Conservation (phyloP, 805 yeast species). For the Zygoascus tannicola region DNA sequence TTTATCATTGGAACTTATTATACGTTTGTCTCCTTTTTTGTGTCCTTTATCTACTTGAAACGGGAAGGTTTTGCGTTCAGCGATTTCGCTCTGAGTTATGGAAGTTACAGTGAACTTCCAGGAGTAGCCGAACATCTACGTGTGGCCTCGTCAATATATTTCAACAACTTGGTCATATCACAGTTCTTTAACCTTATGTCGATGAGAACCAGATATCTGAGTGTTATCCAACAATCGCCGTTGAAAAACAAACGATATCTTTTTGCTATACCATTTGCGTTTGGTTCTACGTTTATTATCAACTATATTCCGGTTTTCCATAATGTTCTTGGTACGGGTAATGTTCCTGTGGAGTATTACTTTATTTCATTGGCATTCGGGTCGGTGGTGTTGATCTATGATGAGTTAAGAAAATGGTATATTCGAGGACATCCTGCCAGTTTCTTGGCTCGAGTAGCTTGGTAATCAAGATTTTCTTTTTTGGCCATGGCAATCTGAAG, state of each 20-base stretch:
- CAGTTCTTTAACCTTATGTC: constrained; percentile 39
- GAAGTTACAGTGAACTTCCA: constrained; percentile 7
- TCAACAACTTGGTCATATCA: constrained; percentile 38
- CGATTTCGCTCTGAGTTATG: constrained; percentile 28
- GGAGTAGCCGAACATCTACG: constrained; percentile 13
- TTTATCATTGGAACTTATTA: constrained; percentile 35
- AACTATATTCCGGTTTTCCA: constrained; percentile 37
- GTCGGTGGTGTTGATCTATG: constrained; percentile 31
- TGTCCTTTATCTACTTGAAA: constrained; percentile 32
- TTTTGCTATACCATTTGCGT: constrained; percentile 29
- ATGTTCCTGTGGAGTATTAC: constrained; percentile 38
- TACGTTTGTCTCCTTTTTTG: constrained; percentile 34
- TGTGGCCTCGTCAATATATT: constrained; percentile 38
- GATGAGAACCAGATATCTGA: constrained; percentile 35
- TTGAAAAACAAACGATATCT: constrained; percentile 27
- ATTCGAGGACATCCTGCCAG: constrained; percentile 34
- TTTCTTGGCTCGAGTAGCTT: constrained; percentile 33
- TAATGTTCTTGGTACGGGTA: constrained; percentile 28
- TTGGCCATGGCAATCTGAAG: no score
- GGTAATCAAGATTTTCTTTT: no score
- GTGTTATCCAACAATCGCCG: constrained; percentile 37
- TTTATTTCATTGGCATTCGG: constrained; percentile 41
- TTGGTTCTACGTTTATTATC: constrained; percentile 35
- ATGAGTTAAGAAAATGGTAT: constrained; percentile 35
- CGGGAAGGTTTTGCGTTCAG: constrained; percentile 24